A percentile compares a stretch with the other conserved stretches of the same genome.
Evolutionary conservation across 2,329 filamentous ascomycete species (phyloP).

Genomic region (Magnaporthiopsis incrustans): DNA sequence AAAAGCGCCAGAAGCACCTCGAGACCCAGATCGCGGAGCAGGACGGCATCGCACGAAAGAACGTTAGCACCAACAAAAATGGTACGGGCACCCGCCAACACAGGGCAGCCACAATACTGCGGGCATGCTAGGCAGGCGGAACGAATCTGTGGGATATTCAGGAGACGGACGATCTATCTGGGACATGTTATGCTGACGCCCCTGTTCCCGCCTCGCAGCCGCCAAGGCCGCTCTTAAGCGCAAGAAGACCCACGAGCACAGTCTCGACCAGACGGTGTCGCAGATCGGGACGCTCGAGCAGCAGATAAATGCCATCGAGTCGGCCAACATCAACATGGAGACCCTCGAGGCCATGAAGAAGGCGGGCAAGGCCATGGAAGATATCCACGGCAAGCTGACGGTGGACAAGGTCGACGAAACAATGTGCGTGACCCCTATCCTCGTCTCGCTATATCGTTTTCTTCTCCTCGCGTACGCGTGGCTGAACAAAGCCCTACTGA

Average conservation of each 20-base stretch:
- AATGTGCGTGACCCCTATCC: conserved; percentile 59
- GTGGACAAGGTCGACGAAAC: conserved; percentile 92
- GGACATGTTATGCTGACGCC: not conserved
- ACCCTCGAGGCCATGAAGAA: conserved; percentile 91
- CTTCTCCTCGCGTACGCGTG: conserved; percentile 6
- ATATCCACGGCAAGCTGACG: conserved; percentile 83
- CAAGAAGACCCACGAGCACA: conserved; percentile 91
- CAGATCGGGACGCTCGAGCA: conserved; percentile 91
- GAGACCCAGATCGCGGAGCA: conserved; percentile 91
- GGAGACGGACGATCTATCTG: not conserved
- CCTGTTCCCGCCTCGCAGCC: conserved; percentile 41
- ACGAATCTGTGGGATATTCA: not conserved
- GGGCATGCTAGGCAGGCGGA: not conserved
- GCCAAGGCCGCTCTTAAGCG: conserved; percentile 84
- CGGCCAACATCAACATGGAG: conserved; percentile 97
- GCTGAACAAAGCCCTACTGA: not conserved
- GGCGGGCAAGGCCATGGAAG: conserved; percentile 82
- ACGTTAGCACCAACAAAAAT: conserved; percentile 81
- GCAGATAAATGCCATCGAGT: conserved; percentile 94
- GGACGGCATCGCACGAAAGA: conserved; percentile 79
- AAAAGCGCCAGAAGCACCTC: conserved; percentile 89
- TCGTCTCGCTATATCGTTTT: not conserved
- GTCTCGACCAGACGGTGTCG: conserved; percentile 78
- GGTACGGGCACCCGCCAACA: conserved; percentile 49
- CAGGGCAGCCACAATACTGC: not conserved